Conservation (phyloP, 768 basidiomycete genomes). For the Kwoniella dendrophila region DNA sequence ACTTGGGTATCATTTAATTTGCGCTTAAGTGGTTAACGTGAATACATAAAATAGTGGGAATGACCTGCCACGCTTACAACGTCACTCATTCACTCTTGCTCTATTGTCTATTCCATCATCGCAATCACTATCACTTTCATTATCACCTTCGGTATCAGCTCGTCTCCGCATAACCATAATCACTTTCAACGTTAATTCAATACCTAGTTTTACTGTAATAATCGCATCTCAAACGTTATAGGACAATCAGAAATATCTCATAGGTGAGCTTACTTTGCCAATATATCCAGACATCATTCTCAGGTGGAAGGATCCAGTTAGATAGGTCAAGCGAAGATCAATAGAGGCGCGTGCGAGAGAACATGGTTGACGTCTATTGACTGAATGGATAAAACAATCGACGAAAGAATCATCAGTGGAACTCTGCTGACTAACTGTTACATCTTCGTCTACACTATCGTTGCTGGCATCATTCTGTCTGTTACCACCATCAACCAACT, state of each 20-base stretch:
- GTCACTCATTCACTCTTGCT: not conserved
- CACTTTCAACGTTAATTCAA: not conserved
- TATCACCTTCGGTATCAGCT: not conserved
- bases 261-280: not conserved
- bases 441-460: no score
- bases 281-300: not conserved
- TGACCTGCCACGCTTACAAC: conserved; percentile 7
- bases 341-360: conserved; percentile 9
- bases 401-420: no score
- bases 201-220: not conserved
- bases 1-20: not conserved
- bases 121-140: not conserved
- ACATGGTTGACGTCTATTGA: conserved; percentile 3
- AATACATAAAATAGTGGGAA: not conserved
- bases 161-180: no score
- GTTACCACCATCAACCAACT: no score
- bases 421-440: no score
- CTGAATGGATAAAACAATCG: no score
- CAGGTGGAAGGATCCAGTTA: not conserved
- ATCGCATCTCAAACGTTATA: not conserved
- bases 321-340: not conserved
- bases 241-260: no score
- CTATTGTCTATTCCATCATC: conserved; percentile 3
- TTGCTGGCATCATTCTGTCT: no score
- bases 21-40: not conserved